A percentile compares a stretch with the other conserved stretches of the same genome.
Conservation (phyloP, 345 rosid genomes). For the Bruguiera sexangula region DNA sequence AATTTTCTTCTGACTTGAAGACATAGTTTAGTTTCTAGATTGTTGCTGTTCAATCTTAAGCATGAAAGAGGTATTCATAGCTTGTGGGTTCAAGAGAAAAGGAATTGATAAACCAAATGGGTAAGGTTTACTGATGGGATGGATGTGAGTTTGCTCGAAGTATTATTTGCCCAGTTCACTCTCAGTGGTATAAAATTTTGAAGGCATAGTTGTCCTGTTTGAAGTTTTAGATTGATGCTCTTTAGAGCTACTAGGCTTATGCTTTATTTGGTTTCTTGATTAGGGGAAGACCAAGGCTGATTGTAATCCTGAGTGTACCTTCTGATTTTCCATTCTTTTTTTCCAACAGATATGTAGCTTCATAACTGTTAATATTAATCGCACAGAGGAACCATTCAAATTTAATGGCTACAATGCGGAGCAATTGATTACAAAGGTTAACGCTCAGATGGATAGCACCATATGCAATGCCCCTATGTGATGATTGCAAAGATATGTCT, state of each 20-base stretch:
- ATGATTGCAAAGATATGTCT: conserved; percentile 3
- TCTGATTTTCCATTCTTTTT: not conserved
- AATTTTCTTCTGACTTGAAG: too few species aligned
- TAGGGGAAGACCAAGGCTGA: not conserved
- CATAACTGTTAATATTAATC: not conserved
- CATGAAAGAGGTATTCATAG: too few species aligned
- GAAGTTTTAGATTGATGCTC: not conserved
- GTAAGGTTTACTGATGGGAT: too few species aligned
- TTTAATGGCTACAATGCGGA: not conserved
- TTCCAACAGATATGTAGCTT: not conserved
- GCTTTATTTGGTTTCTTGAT: not conserved
- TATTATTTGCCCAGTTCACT: too few species aligned
- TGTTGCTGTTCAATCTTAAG: too few species aligned
- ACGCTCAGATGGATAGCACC: not conserved
- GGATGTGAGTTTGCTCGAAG: not conserved
- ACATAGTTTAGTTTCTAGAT: too few species aligned
- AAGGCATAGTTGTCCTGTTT: not conserved
- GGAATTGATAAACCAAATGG: too few species aligned
- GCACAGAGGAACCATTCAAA: too few species aligned
- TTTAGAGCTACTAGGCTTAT: not conserved
- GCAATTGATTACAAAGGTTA: conserved; percentile 2
- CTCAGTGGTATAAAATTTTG: too few species aligned
- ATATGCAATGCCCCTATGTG: conserved; percentile 1
- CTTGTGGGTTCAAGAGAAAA: too few species aligned
- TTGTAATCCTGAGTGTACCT: not conserved